phyloP scores from a whole-genome alignment of 495 filamentous ascomycete genomes.

The Xylona heveae region DNA sequence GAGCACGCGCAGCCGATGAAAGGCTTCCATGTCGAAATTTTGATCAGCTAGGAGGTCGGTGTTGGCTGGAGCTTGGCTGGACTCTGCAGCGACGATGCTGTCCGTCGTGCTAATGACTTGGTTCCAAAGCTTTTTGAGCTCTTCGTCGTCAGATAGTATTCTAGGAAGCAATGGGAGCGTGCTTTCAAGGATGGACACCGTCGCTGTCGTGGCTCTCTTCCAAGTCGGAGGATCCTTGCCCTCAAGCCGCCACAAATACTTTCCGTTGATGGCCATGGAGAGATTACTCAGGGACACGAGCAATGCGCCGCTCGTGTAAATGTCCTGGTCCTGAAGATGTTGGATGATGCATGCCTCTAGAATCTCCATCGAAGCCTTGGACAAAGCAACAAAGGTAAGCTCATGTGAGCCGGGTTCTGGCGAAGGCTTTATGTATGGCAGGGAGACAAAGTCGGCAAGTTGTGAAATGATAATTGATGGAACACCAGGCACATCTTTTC shows the following conservation, averaged over 20 bases:
- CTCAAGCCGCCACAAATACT: constrained; percentile 39
- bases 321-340: constrained; percentile 37
- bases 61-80: constrained; percentile 17
- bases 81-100: constrained; percentile 36
- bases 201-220: constrained; percentile 52
- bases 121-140: constrained; percentile 21
- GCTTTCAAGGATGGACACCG: constrained; percentile 43
- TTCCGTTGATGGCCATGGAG: constrained; percentile 41
- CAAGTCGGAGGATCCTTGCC: constrained; percentile 47
- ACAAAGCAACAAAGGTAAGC: constrained; percentile 72
- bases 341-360: constrained; percentile 39
- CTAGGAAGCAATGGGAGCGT: constrained; percentile 39
- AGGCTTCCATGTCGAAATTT: constrained; percentile 58
- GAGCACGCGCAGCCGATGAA: constrained; percentile 41
- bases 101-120: constrained; percentile 33
- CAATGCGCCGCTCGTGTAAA: constrained; percentile 43
- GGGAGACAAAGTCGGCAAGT: constrained; percentile 42
- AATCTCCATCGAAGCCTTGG: constrained; percentile 51
- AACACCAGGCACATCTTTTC: constrained; percentile 41
- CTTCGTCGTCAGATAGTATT: constrained; percentile 19
- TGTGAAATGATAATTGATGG: constrained; percentile 45
- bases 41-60: constrained; percentile 37
- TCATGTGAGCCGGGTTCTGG: constrained; percentile 14
- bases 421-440: constrained; percentile 31
- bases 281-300: constrained; percentile 38